These are phyloP conservation scores for Citrullus colocynthis DNA, from an alignment of 306 rosid species.

Conservation along the genomic window DNA sequence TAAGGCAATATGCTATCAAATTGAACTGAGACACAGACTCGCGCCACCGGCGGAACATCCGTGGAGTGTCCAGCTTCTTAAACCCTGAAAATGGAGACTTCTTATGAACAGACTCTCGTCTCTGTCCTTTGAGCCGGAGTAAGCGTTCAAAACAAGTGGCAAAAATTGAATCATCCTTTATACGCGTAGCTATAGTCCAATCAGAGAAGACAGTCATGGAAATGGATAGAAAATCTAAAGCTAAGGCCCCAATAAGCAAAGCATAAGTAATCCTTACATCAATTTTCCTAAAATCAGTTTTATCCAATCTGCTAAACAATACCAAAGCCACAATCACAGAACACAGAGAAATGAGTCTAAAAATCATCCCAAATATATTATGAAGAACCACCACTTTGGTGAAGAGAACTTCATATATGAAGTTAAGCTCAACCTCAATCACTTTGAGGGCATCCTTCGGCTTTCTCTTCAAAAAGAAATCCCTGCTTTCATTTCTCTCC, in stretches of 20 bases:
- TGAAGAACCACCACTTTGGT: conserved; percentile 24
- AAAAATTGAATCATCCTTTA: not conserved
- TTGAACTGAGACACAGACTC: conserved; percentile 19
- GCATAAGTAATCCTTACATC: conserved; percentile 24
- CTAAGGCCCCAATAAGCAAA: conserved; percentile 33
- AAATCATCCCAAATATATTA: not conserved
- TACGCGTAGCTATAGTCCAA: conserved; percentile 9
- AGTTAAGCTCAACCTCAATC: conserved; percentile 31
- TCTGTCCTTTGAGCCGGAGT: conserved; percentile 6
- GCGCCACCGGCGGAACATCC: conserved; percentile 29
- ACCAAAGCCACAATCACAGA: conserved; percentile 11
- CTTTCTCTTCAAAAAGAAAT: not conserved
- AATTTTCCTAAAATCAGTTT: conserved; percentile 1
- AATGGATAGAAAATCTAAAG: conserved; percentile 18
- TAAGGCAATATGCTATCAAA: conserved; percentile 17
- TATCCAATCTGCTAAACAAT: conserved; percentile 9
- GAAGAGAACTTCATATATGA: conserved; percentile 29
- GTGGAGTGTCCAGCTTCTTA: not conserved
- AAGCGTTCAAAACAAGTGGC: not conserved
- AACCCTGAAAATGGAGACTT: not conserved
- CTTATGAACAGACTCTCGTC: not conserved
- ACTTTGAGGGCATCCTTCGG: conserved; percentile 13
- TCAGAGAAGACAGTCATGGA: conserved; percentile 26
- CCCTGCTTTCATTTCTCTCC: conserved; percentile 20
- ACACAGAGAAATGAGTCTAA: conserved; percentile 10